phyloP scores from a whole-genome alignment of 306 rosid species.

The Castanea mollissima region DNA sequence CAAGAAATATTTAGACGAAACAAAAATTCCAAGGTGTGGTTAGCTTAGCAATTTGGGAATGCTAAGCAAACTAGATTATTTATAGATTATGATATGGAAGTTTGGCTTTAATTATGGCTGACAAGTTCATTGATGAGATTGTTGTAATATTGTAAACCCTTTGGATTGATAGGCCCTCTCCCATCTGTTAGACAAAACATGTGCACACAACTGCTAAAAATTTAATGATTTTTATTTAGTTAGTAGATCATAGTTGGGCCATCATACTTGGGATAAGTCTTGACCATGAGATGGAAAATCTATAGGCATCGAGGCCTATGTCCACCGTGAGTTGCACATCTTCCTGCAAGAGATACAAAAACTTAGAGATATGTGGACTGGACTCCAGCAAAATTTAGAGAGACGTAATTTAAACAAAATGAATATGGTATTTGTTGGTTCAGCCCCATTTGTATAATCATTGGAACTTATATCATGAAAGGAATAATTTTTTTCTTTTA shows the following conservation, averaged over 20 bases:
- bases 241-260: neutral
- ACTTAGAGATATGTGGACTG: neutral
- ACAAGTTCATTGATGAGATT: slow-evolving; percentile 64
- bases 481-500: neutral
- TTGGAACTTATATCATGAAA: neutral
- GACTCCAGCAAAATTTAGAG: too few relatives aligned
- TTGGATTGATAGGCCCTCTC: slow-evolving; percentile 67
- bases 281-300: slow-evolving; percentile 91
- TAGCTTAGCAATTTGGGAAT: neutral
- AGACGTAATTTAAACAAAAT: neutral
- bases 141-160: slow-evolving; percentile 69
- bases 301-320: slow-evolving; percentile 63
- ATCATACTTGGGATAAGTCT: slow-evolving; percentile 66
- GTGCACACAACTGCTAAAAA: neutral
- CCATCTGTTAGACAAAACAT: slow-evolving; percentile 43
- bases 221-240: neutral
- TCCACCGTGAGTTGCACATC: slow-evolving; percentile 75
- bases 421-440: neutral
- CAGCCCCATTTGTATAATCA: neutral
- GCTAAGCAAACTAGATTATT: neutral
- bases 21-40: neutral
- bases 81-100: slow-evolving; percentile 2
- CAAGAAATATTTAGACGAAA: neutral
- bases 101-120: slow-evolving; percentile 38
- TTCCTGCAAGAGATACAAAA: slow-evolving; percentile 46